Percentiles rank a stretch among this genome's conserved stretches.
These are phyloP conservation scores for Microcera coccophila DNA, from an alignment of 2,329 filamentous ascomycete genomes.

Conservation along the genomic window DNA sequence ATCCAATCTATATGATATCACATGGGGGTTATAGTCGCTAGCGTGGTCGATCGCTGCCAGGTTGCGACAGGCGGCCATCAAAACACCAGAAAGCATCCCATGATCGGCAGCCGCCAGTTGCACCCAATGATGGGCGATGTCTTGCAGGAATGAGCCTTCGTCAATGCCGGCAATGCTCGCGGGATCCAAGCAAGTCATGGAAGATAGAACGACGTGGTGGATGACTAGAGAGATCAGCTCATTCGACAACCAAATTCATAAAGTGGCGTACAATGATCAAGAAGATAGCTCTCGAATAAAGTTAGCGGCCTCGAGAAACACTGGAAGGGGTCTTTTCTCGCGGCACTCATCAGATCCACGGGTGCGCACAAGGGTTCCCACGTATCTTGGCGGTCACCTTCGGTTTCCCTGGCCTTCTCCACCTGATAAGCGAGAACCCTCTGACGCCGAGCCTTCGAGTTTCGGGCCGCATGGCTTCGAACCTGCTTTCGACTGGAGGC, in stretches of 20 bases:
- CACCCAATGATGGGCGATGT: constrained; percentile 14
- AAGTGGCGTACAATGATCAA: constrained; percentile 20
- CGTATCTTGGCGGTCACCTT: background rate
- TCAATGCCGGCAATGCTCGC: no score
- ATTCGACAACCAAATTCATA: no score
- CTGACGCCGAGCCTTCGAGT: constrained; percentile 6
- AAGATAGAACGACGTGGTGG: no score
- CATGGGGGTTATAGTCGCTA: constrained; percentile 2
- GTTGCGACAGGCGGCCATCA: constrained; percentile 17
- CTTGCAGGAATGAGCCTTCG: constrained; percentile 8
- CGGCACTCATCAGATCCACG: constrained; percentile 1
- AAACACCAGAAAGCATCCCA: constrained; percentile 19
- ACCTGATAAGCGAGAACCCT: constrained; percentile 11
- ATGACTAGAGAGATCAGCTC: no score
- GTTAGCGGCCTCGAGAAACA: constrained; percentile 3
- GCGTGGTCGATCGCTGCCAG: constrained; percentile 7
- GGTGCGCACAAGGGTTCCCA: background rate
- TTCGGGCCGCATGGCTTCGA: constrained; percentile 19
- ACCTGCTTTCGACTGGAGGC: constrained; percentile 11
- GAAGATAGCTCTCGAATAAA: constrained; percentile 8
- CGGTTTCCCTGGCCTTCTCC: background rate
- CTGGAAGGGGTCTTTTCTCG: constrained; percentile 13
- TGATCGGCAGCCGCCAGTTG: constrained; percentile 13
- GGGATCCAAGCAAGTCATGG: no score
- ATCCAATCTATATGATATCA: constrained; percentile 13